Evolutionary conservation across 495 filamentous ascomycete species (phyloP), one percentile per base, ranked within the genome.

Genomic region (Mycothermus thermophilus): DNA sequence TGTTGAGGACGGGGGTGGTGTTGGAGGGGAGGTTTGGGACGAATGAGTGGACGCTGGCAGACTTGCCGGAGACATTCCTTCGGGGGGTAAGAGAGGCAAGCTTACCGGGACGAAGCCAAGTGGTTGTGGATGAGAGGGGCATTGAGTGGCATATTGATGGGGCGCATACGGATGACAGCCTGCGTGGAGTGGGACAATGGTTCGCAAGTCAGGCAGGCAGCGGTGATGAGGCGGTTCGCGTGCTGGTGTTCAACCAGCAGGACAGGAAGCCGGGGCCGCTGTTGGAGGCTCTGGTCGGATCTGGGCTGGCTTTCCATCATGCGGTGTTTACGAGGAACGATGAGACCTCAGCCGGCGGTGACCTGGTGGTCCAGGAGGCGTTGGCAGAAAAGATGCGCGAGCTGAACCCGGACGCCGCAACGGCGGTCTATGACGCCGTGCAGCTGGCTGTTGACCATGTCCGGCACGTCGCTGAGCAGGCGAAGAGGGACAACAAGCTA

Each of bases 211-310:
- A 48, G 35, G 30, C 52, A n/a, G n/a, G n/a, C n/a, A n/a, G n/a
- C 44, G 37, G 36, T 1, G 45, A 23, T 1, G 42, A 44, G 0
- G 31, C 26, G 6, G 30, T 44, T 11, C 30, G 44, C 4, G 42
- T 93, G 17, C 59, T 97, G 30, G 68, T 97, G 30, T 97, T 97
- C 65, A 96, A 96, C 59, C 90, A 96, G 51, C 83, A 93, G 50
- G 84, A 82, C 10, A 74, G 90, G 10, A 76, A 93, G 46, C 77
- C 63, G 38, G 58, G 32, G 1, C 66, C 67, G 3, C 67, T 96
- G 10, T 43, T 79, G 8, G 34, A 47, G 1, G 66, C 68, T 2
- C 50, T 87, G 3, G 32, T 58, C 1, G 47, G 47, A 2, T 23
- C 42, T 26, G 39, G 35, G 5, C 38, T 36, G 13, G 10, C 17